Conservation (phyloP, 2,329 filamentous ascomycete species). For the Boeremia lycopersici region DNA sequence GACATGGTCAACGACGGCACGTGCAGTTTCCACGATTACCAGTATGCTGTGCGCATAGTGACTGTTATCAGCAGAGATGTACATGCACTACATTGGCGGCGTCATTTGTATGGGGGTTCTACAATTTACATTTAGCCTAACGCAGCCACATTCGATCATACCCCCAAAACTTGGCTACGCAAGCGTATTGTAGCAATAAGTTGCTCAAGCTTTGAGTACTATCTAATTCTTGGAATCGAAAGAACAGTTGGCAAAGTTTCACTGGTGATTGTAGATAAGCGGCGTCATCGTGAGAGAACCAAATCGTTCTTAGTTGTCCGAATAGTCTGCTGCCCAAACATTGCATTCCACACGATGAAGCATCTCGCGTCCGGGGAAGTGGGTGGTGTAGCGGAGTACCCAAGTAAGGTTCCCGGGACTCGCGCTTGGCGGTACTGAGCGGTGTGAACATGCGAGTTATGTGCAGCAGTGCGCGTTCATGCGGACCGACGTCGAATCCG, state of each 20-base stretch:
- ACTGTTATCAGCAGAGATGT: too few relatives aligned
- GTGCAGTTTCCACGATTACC: not conserved
- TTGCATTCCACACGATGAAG: slow-evolving; percentile 3
- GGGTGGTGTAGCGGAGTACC: not conserved
- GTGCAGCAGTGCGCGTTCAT: slow-evolving; percentile 4
- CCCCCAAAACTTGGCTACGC: too few relatives aligned
- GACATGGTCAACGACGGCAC: not conserved
- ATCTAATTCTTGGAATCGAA: too few relatives aligned
- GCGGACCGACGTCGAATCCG: not conserved
- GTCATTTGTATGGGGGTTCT: too few relatives aligned
- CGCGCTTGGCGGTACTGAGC: slow-evolving; percentile 10
- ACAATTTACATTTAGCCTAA: too few relatives aligned
- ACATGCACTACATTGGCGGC: too few relatives aligned
- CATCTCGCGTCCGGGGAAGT: slow-evolving; percentile 12
- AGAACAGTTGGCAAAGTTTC: too few relatives aligned
- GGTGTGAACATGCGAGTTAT: slow-evolving; percentile 12
- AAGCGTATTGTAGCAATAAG: too few relatives aligned
- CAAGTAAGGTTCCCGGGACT: slow-evolving; percentile 4
- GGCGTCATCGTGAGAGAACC: not conserved
- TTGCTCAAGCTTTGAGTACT: too few relatives aligned
- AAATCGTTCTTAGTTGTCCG: not conserved
- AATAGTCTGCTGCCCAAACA: slow-evolving; percentile 2
- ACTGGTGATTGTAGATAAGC: not conserved
- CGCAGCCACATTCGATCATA: too few relatives aligned
- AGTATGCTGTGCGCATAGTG: too few relatives aligned